phyloP scores from a whole-genome alignment of 1,284 basidiomycete species.

The Leucoagaricus sp. region DNA sequence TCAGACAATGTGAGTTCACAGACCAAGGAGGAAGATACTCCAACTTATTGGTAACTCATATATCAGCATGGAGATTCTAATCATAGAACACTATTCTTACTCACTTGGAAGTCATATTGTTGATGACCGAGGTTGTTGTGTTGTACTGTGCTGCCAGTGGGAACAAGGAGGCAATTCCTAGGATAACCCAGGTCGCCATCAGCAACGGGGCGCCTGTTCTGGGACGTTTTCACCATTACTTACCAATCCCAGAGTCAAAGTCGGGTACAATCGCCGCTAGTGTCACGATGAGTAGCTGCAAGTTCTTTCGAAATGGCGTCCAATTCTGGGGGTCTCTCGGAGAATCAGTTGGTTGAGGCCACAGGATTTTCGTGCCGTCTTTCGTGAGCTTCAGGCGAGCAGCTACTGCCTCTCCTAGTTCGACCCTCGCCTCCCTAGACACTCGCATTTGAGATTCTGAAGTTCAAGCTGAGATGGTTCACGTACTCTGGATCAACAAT shows the following conservation, averaged over 20 bases:
- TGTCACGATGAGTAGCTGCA: slow-evolving; percentile 61
- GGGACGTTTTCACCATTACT: slow-evolving; percentile 15
- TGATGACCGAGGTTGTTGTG: slow-evolving; percentile 61
- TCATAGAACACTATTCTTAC: slow-evolving; percentile 19
- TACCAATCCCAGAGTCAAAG: slow-evolving; percentile 69
- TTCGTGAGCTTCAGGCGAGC: slow-evolving; percentile 30
- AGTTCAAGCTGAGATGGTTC: background rate
- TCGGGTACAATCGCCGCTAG: slow-evolving; percentile 70
- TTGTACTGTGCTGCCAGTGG: slow-evolving; percentile 56
- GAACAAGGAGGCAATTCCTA: slow-evolving; percentile 63
- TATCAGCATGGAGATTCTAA: background rate
- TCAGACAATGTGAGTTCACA: slow-evolving; percentile 13
- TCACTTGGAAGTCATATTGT: slow-evolving; percentile 63
- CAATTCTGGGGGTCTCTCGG: slow-evolving; percentile 70
- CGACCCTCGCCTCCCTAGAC: slow-evolving; percentile 35
- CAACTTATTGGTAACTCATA: slow-evolving; percentile 42
- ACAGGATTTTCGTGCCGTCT: slow-evolving; percentile 48
- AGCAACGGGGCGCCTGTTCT: background rate
- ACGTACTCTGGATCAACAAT: slow-evolving; percentile 47
- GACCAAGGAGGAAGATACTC: slow-evolving; percentile 69
- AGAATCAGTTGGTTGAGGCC: slow-evolving; percentile 69
- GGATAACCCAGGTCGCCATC: background rate
- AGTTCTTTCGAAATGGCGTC: slow-evolving; percentile 44
- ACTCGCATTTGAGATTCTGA: background rate
- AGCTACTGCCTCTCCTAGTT: slow-evolving; percentile 34